Conservation (phyloP, 441 rosid species). For the Cnidoscolus chayamansa region DNA sequence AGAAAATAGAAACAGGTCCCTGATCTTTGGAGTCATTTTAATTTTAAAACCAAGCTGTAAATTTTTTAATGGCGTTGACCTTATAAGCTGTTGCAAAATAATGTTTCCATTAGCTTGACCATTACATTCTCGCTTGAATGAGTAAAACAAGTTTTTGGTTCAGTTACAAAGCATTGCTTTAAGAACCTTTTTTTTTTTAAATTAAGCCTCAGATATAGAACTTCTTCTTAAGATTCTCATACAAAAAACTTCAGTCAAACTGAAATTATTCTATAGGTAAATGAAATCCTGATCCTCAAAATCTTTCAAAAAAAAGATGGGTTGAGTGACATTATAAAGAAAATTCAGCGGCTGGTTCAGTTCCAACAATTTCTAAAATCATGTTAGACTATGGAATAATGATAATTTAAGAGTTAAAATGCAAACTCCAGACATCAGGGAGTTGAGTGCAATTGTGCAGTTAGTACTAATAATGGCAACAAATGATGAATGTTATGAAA, state of each 20-base stretch:
- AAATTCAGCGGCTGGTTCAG: background rate
- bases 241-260: background rate
- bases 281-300: background rate
- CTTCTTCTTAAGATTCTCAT: background rate
- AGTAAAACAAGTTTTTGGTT: background rate
- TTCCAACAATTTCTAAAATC: background rate
- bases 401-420: no score
- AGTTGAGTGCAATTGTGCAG: background rate
- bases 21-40: background rate
- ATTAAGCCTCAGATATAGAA: background rate
- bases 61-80: background rate
- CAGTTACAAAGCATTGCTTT: background rate
- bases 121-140: background rate
- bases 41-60: background rate
- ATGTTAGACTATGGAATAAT: background rate
- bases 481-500: no score
- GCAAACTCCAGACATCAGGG: background rate
- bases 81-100: background rate
- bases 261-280: background rate
- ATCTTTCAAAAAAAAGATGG: background rate
- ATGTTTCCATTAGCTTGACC: background rate
- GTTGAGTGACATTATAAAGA: background rate
- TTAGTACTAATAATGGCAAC: background rate
- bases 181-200: no score
- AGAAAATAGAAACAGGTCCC: background rate